These are phyloP conservation scores for Pseudopithomyces chartarum DNA, from an alignment of 2,329 filamentous ascomycete genomes.

Conservation along the genomic window DNA sequence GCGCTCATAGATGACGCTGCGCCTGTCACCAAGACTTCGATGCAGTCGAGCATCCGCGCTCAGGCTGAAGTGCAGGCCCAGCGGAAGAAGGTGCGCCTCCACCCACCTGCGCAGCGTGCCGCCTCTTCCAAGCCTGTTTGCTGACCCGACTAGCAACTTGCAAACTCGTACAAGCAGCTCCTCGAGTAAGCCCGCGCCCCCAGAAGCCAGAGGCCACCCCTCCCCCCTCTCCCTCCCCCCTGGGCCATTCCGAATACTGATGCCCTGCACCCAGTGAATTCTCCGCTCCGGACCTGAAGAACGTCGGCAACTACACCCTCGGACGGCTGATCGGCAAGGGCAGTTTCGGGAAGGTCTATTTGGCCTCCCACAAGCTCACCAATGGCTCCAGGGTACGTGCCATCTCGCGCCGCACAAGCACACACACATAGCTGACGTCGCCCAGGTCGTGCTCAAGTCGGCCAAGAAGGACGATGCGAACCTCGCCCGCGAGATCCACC, in stretches of 20 bases:
- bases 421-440: slow-evolving; percentile 21
- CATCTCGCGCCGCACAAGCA: background rate
- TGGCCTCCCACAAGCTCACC: slow-evolving; percentile 94
- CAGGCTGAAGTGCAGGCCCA: slow-evolving; percentile 64
- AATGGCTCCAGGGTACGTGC: slow-evolving; percentile 88
- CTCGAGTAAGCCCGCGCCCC: slow-evolving; percentile 71
- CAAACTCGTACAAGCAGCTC: slow-evolving; percentile 94
- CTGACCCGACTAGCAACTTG: slow-evolving; percentile 67
- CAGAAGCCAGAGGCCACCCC: too few relatives aligned
- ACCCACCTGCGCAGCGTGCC: background rate
- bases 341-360: slow-evolving; percentile 97
- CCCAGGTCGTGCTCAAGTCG: slow-evolving; percentile 96
- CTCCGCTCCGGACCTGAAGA: slow-evolving; percentile 84
- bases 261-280: slow-evolving; percentile 72
- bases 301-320: slow-evolving; percentile 92
- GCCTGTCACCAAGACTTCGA: slow-evolving; percentile 32
- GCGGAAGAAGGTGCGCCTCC: slow-evolving; percentile 59
- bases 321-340: slow-evolving; percentile 94
- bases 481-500: slow-evolving; percentile 95
- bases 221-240: background rate
- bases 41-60: slow-evolving; percentile 53
- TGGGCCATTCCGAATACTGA: slow-evolving; percentile 19
- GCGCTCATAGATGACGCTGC: slow-evolving; percentile 42
- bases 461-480: slow-evolving; percentile 96
- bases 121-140: slow-evolving; percentile 6